Base-by-base conservation (phyloP, 805 yeast species). In the Candida orba region DNA sequence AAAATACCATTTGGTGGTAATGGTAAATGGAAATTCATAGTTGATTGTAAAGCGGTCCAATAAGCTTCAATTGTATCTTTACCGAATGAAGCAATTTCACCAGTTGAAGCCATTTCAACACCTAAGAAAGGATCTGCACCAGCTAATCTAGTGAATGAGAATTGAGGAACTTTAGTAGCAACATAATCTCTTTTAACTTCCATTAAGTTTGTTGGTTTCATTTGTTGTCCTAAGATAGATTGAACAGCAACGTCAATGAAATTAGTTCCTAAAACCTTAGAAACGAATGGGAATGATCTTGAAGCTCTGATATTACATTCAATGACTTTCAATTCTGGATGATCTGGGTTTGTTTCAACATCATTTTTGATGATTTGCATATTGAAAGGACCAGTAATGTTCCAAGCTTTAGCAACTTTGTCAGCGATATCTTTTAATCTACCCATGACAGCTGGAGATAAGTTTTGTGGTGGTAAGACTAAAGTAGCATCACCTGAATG, bases 51-150 rank as follows among this genome's bases (percentile, higher is more conserved):
- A 14, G 98, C 83, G 37, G 97, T 84, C 98, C 98, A 93, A 76
- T 93, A 93, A 31, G 98, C 96, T 68, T 93, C 98, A 44, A 75
- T 57, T 50, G 84, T 65, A 65, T 87, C 83, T 49, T 72, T 72
- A 56, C 99, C 99, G 63, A 93, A 93, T 63, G 96, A 86, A 27
- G 99, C 99, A 63, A 93, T 85, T 71, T 93, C 99, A 67, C 99
- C 99, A 41, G 99, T 93, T 12, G 98, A 90, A 7, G 98, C 83
- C 99, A 93, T 93, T 72, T 93, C 99, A 53, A 93, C 99, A 52
- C 99, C 99, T 62, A 93, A 75, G 76, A 86, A 90, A 51, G 99
- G 99, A 67, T 93, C 99, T 40, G 99, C 99, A 53, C 99, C 99
- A 17, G 98, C 97, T 59, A 93, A 75, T 72, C 99, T 82, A 34